phyloP scores from a whole-genome alignment of 2,329 filamentous ascomycete genomes.

The Ophiostoma sp. region DNA sequence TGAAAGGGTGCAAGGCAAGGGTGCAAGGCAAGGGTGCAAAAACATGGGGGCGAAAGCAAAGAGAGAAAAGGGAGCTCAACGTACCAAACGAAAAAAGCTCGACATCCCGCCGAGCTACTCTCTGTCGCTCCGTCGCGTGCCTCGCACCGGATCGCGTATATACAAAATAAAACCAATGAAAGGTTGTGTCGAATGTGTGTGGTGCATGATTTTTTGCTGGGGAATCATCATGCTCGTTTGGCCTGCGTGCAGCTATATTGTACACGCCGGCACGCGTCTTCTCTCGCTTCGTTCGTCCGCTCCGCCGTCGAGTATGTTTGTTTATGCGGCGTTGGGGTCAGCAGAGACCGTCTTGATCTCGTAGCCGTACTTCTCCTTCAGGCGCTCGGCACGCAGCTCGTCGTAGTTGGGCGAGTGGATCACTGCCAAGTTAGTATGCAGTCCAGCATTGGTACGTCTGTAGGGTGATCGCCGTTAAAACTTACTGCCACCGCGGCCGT shows the following conservation, averaged over 20 bases:
- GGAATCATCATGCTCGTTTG: slow-evolving; percentile 7
- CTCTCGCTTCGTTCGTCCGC: not conserved
- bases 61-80: not conserved
- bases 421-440: slow-evolving; percentile 42
- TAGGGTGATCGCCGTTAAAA: not conserved
- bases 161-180: slow-evolving; percentile 21
- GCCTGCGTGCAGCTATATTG: not conserved
- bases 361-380: slow-evolving; percentile 85
- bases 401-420: slow-evolving; percentile 80
- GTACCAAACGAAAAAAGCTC: slow-evolving; percentile 6
- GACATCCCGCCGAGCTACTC: slow-evolving; percentile 16
- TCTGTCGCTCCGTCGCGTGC: not conserved
- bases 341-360: slow-evolving; percentile 70
- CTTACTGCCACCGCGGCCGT: slow-evolving; percentile 69
- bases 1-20: not conserved
- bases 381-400: slow-evolving; percentile 75
- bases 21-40: too few relatives aligned
- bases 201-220: not conserved
- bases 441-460: too few relatives aligned
- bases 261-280: not conserved
- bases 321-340: slow-evolving; percentile 38
- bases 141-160: slow-evolving; percentile 19
- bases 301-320: not conserved
- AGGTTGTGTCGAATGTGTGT: slow-evolving; percentile 9
- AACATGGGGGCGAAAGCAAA: not conserved